phyloP scores from a whole-genome alignment of 805 yeast species.

The Cyberlindnera nakhonratchasimensis region DNA sequence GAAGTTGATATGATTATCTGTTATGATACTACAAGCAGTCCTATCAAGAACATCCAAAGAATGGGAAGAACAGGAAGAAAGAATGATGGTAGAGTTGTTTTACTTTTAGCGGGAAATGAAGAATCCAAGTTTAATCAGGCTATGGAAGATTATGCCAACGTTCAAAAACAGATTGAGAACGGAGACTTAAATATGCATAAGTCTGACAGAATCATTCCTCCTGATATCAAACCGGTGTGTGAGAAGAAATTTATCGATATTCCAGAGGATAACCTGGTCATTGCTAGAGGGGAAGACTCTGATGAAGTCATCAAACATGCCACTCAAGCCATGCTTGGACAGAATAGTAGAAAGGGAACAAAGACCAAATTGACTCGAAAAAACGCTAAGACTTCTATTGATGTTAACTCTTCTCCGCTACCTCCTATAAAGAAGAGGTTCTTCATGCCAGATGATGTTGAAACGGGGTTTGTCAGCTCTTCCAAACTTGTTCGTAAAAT shows the following conservation, averaged over 20 bases:
- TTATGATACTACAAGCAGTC: constrained; percentile 89
- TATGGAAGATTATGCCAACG: constrained; percentile 73
- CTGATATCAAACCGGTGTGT: constrained; percentile 49
- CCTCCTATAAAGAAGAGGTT: constrained; percentile 41
- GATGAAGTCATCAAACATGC: constrained; percentile 69
- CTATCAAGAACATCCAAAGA: constrained; percentile 88
- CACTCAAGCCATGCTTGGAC: constrained; percentile 56
- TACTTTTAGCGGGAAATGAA: constrained; percentile 76
- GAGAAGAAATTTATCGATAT: constrained; percentile 55
- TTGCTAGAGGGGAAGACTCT: constrained; percentile 51
- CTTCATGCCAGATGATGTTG: constrained; percentile 72
- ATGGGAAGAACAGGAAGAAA: constrained; percentile 99
- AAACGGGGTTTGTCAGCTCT: constrained; percentile 58
- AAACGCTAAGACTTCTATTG: constrained; percentile 16
- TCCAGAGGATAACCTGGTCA: constrained; percentile 65
- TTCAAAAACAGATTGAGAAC: constrained; percentile 65
- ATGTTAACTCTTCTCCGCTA: constrained; percentile 15
- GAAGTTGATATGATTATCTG: constrained; percentile 94
- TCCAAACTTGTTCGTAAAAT: constrained; percentile 41
- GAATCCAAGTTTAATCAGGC: constrained; percentile 77
- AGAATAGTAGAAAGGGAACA: constrained; percentile 24
- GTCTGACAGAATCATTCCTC: constrained; percentile 70
- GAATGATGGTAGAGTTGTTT: constrained; percentile 77
- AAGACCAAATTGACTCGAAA: neutral
- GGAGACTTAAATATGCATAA: constrained; percentile 41